Percentiles rank a stretch among this genome's conserved stretches.
phyloP scores from a whole-genome alignment of 169 alveolate genomes.

The Cryptosporidium viatorum region DNA sequence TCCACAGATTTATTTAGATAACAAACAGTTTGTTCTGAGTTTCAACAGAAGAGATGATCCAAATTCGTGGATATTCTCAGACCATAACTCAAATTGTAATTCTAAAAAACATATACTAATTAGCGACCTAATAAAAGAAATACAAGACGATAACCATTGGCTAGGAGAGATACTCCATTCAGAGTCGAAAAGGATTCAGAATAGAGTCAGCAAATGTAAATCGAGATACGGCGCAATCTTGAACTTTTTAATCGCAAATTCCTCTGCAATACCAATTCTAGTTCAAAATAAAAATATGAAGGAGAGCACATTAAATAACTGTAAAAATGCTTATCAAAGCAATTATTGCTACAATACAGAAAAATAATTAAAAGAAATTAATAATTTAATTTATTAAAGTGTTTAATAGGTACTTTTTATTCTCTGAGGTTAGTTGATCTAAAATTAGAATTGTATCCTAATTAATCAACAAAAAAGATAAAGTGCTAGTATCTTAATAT shows the following conservation, averaged over 20 bases:
- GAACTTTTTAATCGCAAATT: slow-evolving; percentile 50
- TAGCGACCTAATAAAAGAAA: slow-evolving; percentile 49
- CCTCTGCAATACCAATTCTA: slow-evolving; percentile 59
- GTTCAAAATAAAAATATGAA: slow-evolving; percentile 11
- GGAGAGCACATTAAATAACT: neutral
- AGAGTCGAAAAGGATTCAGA: slow-evolving; percentile 60
- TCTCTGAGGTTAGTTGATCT: neutral
- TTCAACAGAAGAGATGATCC: slow-evolving; percentile 64
- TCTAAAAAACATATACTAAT: slow-evolving; percentile 12
- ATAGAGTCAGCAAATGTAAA: slow-evolving; percentile 38
- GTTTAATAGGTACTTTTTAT: neutral
- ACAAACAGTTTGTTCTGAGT: slow-evolving; percentile 50
- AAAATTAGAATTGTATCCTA: neutral
- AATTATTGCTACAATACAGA: neutral
- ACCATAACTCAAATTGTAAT: neutral
- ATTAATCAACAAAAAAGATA: neutral
- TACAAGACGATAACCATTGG: slow-evolving; percentile 52
- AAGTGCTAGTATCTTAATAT: neutral
- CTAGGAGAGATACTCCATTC: slow-evolving; percentile 39
- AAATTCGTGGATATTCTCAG: slow-evolving; percentile 26
- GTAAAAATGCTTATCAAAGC: neutral
- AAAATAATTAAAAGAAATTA: neutral
- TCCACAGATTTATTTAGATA: slow-evolving; percentile 55
- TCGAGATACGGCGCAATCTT: slow-evolving; percentile 68
- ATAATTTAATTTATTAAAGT: neutral